Evolutionary conservation across 106 monocot genomes (phyloP), one percentile per base, ranked within the genome.

Genomic region (Allium sativum): DNA sequence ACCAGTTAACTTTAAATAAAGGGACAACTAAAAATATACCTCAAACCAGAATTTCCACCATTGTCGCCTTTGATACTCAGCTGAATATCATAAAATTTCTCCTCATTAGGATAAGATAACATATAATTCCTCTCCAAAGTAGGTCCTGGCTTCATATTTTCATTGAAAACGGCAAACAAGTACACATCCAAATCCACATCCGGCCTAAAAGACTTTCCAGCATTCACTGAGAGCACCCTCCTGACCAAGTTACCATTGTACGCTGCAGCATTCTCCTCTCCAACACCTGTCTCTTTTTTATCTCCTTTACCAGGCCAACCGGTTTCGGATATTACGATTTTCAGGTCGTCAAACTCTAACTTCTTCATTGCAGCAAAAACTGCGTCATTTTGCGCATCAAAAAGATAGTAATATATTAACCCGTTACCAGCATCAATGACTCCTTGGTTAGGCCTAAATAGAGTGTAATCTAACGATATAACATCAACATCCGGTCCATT

Each of bases 311-410:
- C 84, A 17, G 93, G 88, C 88, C 89, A 90, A 47, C 94, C 94
- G 8, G 85, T 90, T 40, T 94, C 94, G 10, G 86, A 81, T 2
- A 92, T 65, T 4, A 87, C 92, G 0, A 92, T 53, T 10, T 60
- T 72, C 51, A 86, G 48, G 66, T 86, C 86, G 21, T 70, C 70
- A 72, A 61, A 86, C 40, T 74, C 71, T 17, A 90, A 55, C 9
- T 61, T 65, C 53, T 72, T 56, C 79, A 87, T 76, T 22, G 90
- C 94, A 21, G 80, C n/a, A 50, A 67, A 89, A 0, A 90, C 86
- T 20, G 94, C 90, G 71, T 95, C 94, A 55, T 90, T 48, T 72
- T 95, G 94, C 4, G 90, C 94, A 65, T 95, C 94, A 50, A 90
- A 68, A 17, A 95, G 81, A 71, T 61, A 84, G 76, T 65, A 79